Base-by-base conservation (phyloP, 1,284 basidiomycete genomes). In the Cryptococcus sp. region DNA sequence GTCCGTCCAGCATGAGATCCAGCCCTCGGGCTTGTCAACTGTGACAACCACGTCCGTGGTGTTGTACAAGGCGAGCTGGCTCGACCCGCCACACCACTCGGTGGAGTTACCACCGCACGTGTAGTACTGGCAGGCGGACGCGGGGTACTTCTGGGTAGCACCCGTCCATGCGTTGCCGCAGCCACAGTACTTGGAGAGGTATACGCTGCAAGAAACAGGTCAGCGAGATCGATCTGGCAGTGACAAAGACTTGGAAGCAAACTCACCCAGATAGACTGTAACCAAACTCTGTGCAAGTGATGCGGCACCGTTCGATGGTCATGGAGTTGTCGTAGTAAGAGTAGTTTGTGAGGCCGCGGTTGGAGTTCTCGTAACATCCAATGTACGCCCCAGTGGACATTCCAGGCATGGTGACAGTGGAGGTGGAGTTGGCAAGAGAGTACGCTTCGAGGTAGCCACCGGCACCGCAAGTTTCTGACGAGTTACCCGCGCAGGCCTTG, bases 401-500 rank as follows among this genome's bases (percentile, higher is more conserved):
- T 38, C 52, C 54, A 15, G 59, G 52, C 59, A 56, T 60, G n/a
- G 39, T 36, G 35, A 47, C 44, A 24, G 51, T 51, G 23, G 45
- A 44, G 12, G 58, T 59, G 3, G 59, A 49, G 37, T 47, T 53
- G 39, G 60, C 52, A 5, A 62, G 51, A 28, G 53, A 46, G 39
- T 62, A 62, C 12, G 49, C 54, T 33, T 62, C 60, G 13, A 59
- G 36, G 20, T 47, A 46, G 33, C 57, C 51, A 47, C 52, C 52
- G 4, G 58, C 59, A 46, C 67, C 67, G 49, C 67, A 68, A 5
- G 61, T 66, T 49, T 64, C 21, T 20, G 61, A 44, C 1, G 59
- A 46, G 47, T 64, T 64, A n/a, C 63, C 65, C 16, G 60, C 43
- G 52, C 64, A 68, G 12, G 51, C 44, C n/a, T 50, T 62, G 40